Percentiles rank a stretch among this genome's conserved stretches.
Conservation (phyloP, 1,284 basidiomycete species). For the Earliella scabrosa region DNA sequence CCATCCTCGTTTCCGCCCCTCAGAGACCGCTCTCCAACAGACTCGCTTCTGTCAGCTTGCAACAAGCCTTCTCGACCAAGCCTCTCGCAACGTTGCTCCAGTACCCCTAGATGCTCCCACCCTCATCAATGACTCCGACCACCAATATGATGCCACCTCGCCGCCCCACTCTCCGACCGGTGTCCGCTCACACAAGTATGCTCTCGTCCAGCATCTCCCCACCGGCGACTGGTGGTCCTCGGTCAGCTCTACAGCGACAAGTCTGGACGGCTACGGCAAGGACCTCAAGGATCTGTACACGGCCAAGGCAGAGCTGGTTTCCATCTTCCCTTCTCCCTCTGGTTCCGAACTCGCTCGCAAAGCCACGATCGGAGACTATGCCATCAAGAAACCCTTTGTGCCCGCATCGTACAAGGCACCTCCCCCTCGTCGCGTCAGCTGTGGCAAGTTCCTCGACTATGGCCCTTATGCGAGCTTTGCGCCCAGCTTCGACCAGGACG, state of each 20-base stretch:
- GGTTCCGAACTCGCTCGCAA: constrained; percentile 36
- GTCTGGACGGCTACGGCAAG: constrained; percentile 36
- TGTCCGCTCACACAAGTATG: constrained; percentile 54
- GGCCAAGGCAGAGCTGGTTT: constrained; percentile 74
- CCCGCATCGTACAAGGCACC: constrained; percentile 43
- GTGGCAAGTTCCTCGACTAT: constrained; percentile 76
- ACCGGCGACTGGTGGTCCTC: constrained; percentile 79
- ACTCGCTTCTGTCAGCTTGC: constrained; percentile 76
- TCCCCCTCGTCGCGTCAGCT: constrained; percentile 55
- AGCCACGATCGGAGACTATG: constrained; percentile 41
- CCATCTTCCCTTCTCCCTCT: constrained; percentile 66
- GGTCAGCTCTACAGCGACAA: constrained; percentile 52
- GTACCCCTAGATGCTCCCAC: constrained; percentile 50
- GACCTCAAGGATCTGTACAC: constrained; percentile 56
- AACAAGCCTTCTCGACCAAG: constrained; percentile 69
- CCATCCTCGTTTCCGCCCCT: constrained; percentile 61
- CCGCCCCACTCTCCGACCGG: constrained; percentile 28
- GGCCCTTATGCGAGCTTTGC: constrained; percentile 76
- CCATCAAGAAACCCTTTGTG: constrained; percentile 26
- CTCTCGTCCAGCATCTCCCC: constrained; percentile 77
- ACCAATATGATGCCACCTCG: constrained; percentile 27
- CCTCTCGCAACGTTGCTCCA: constrained; percentile 53
- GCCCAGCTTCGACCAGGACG: constrained; percentile 75
- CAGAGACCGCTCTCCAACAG: constrained; percentile 67
- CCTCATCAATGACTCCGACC: constrained; percentile 41